Conservation (phyloP, 192 early-diverging fungal genomes). For the Umbelopsis isabellina region DNA sequence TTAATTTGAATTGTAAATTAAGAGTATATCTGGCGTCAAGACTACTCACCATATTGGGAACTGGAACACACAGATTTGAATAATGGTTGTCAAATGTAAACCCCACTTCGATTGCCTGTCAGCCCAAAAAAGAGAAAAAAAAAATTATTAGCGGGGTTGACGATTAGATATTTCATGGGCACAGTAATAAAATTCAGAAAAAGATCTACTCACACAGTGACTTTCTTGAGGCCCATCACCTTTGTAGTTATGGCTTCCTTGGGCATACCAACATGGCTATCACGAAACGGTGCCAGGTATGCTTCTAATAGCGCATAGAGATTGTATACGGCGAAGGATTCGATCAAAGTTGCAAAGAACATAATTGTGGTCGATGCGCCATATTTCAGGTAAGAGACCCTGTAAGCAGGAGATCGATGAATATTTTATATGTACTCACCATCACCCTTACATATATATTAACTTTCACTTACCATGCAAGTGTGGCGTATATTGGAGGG, state of each 20-base stretch:
- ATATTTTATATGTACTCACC: no score
- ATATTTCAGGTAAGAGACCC: slow-evolving; percentile 37
- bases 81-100: slow-evolving; percentile 42
- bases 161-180: neutral
- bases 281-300: slow-evolving; percentile 36
- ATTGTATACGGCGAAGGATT: slow-evolving; percentile 45
- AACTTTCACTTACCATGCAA: slow-evolving; percentile 26
- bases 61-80: slow-evolving; percentile 39
- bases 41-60: slow-evolving; percentile 42
- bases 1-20: neutral
- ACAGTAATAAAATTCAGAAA: neutral
- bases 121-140: neutral
- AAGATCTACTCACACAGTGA: slow-evolving; percentile 33
- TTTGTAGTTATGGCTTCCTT: slow-evolving; percentile 28
- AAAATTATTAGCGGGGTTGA: neutral
- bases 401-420: neutral
- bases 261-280: slow-evolving; percentile 14
- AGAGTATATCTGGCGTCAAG: neutral
- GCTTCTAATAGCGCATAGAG: slow-evolving; percentile 34
- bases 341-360: slow-evolving; percentile 43
- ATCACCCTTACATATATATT: no score
- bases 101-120: slow-evolving; percentile 45
- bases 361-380: slow-evolving; percentile 40
- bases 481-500: slow-evolving; percentile 26
- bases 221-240: slow-evolving; percentile 25